phyloP scores from a whole-genome alignment of 768 basidiomycete genomes.

The Suillus bovinus region DNA sequence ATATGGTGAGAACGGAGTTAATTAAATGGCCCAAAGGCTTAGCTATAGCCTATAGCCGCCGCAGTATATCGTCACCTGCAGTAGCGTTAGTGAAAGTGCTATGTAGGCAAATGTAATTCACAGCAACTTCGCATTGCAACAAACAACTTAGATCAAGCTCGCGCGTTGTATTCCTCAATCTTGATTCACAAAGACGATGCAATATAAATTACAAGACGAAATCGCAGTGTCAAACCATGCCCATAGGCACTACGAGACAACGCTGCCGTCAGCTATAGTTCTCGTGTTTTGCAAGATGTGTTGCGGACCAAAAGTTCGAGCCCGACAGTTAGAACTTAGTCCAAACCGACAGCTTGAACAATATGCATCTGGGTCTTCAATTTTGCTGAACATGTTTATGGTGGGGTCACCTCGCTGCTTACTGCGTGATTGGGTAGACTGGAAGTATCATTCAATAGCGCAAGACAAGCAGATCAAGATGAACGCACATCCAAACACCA shows the following conservation, averaged over 20 bases:
- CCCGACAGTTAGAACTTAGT: background rate
- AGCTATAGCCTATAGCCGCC: too few relatives aligned
- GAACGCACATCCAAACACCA: background rate
- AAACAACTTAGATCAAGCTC: background rate
- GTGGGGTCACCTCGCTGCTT: background rate
- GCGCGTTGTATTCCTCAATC: background rate
- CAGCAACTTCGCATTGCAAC: background rate
- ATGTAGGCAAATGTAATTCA: too few relatives aligned
- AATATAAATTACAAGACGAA: background rate
- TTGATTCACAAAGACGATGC: background rate
- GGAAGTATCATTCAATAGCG: background rate
- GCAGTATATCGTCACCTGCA: too few relatives aligned
- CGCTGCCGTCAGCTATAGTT: background rate
- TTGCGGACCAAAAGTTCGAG: background rate
- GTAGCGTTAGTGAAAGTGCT: background rate
- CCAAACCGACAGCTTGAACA: background rate
- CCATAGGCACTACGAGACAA: background rate
- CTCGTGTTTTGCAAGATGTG: background rate
- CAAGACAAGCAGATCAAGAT: background rate
- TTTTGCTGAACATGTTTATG: background rate
- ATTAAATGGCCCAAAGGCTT: too few relatives aligned
- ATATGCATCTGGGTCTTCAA: background rate
- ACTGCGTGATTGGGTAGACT: background rate
- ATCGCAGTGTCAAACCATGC: background rate
- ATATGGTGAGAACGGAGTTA: background rate